phyloP scores from a whole-genome alignment of 495 filamentous ascomycete genomes.

The Hyphodiscus hymeniophilus region DNA sequence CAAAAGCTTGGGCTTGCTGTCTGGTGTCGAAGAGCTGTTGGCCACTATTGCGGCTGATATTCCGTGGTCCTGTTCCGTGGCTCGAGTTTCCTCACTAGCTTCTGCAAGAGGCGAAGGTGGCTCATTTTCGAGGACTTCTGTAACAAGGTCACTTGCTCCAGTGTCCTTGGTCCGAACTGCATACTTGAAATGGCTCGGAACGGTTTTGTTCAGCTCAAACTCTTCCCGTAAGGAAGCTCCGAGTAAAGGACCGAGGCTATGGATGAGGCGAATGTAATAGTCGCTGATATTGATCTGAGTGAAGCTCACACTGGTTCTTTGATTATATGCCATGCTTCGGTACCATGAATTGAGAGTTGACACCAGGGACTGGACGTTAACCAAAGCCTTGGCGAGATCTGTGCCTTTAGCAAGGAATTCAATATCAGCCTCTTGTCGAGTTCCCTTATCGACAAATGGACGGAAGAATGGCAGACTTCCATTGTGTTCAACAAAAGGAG shows the following conservation, averaged over 20 bases:
- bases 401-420: slow-evolving; percentile 54
- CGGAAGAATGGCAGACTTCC: slow-evolving; percentile 48
- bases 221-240: slow-evolving; percentile 78
- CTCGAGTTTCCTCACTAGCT: background rate
- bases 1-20: slow-evolving; percentile 16
- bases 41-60: slow-evolving; percentile 3
- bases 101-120: slow-evolving; percentile 12
- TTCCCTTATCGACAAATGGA: slow-evolving; percentile 36
- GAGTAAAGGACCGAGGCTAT: slow-evolving; percentile 65
- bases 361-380: slow-evolving; percentile 63
- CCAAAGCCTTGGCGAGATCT: slow-evolving; percentile 64
- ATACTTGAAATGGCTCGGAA: slow-evolving; percentile 60
- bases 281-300: slow-evolving; percentile 71
- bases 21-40: slow-evolving; percentile 1
- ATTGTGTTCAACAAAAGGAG: slow-evolving; percentile 40
- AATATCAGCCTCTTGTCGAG: slow-evolving; percentile 25
- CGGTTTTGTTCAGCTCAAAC: slow-evolving; percentile 55
- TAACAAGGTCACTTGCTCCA: slow-evolving; percentile 36
- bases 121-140: slow-evolving; percentile 26
- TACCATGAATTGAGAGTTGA: slow-evolving; percentile 67
- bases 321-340: slow-evolving; percentile 47
- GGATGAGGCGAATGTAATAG: slow-evolving; percentile 60
- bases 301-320: slow-evolving; percentile 42
- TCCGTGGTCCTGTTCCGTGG: background rate
- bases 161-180: slow-evolving; percentile 46